Evolutionary conservation across 2,329 filamentous ascomycete genomes (phyloP), one percentile per base, ranked within the genome.

Genomic region (Gliomastix tumulicola): DNA sequence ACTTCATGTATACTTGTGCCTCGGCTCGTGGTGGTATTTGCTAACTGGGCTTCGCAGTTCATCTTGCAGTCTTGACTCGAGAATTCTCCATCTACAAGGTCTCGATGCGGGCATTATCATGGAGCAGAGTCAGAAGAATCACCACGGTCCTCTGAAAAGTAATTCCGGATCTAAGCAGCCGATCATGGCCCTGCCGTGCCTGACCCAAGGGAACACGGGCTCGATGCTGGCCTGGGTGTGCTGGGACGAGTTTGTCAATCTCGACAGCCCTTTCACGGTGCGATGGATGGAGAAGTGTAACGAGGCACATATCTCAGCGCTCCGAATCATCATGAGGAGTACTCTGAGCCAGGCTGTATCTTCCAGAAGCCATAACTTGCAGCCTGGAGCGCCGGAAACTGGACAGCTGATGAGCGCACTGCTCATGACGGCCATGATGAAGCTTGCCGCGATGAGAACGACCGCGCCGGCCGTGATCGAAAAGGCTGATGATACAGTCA

Each of bases 281-380:
- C 28, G 41, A 18, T 45, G 43, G 43, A 40, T 43, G 35, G 43
- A 45, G n/a, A 45, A 45, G 35, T 43, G 43, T 35, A 45, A 45
- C 30, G 43, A 45, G 5, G 19, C 37, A 17, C 43, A 45, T 20
- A 45, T 45, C 37, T 34, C 43, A 4, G 39, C 43, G 8, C 17
- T 45, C 30, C 36, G 43, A n/a, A 45, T 45, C 16, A 37, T 45
- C 10, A 41, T 41, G 39, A 41, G 43, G 20, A 32, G 33, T 20
- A 45, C 41, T 31, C 34, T 45, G 16, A 45, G 43, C 32, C 21
- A 37, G 13, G 43, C 43, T 8, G 37, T 41, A 8, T 28, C 41
- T 11, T 45, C 43, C 5, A 38, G 43, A 36, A 37, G 43, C 21
- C 31, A 43, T 21, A 37, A 43, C 25, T 20, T 45, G 8, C 21